phyloP scores from a whole-genome alignment of 148 eudicot species.

The Camellia granthamiana region DNA sequence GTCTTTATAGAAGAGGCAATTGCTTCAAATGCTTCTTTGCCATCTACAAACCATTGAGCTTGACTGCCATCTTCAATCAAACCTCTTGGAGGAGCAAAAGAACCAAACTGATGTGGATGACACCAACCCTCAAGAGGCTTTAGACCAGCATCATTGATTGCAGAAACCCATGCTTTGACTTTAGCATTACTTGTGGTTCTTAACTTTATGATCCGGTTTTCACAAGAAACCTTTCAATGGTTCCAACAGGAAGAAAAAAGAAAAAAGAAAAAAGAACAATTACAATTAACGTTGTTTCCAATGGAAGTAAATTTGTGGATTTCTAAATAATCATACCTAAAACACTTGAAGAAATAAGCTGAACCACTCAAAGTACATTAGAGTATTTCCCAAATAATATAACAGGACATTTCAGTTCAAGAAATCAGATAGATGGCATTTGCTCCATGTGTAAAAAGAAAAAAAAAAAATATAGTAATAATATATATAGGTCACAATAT shows the following conservation, averaged over 20 bases:
- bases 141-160: slow-evolving; percentile 89
- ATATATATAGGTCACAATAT: too few species aligned
- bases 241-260: not conserved
- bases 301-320: not conserved
- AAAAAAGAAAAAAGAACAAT: not conserved
- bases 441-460: too few species aligned
- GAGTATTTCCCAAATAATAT: not conserved
- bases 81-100: slow-evolving; percentile 98
- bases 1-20: slow-evolving; percentile 84
- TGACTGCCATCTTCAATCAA: slow-evolving; percentile 85
- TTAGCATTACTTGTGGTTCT: slow-evolving; percentile 72
- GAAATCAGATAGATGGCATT: too few species aligned
- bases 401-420: too few species aligned
- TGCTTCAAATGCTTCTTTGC: slow-evolving; percentile 81
- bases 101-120: slow-evolving; percentile 89
- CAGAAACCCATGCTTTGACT: slow-evolving; percentile 86
- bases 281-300: not conserved
- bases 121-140: slow-evolving; percentile 98
- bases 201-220: slow-evolving; percentile 68
- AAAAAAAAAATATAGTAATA: too few species aligned
- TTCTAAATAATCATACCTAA: not conserved
- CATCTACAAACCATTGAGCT: slow-evolving; percentile 97
- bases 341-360: not conserved
- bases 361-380: not conserved
- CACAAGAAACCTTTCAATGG: slow-evolving; percentile 75